Conservation (phyloP, 73 alveolate genomes). For the Halteria grandinella region DNA sequence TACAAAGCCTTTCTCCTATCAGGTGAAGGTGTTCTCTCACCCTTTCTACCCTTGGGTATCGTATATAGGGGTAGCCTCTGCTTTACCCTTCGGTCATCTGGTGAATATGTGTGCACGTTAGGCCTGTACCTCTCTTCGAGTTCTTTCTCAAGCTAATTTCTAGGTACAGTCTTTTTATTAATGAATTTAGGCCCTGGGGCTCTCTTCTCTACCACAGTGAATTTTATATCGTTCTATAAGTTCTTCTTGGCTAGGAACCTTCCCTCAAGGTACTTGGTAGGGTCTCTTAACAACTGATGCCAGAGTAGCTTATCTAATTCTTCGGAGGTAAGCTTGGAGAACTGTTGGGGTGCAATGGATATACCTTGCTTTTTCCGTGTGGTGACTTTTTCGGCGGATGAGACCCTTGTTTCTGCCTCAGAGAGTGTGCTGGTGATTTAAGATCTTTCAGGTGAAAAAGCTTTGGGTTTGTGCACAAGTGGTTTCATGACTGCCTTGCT, state of each 20-base stretch:
- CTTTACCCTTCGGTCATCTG: slow-evolving; percentile 30
- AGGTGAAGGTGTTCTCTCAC: slow-evolving; percentile 53
- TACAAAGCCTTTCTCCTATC: slow-evolving; percentile 45
- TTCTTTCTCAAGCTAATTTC: neutral
- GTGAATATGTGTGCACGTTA: slow-evolving; percentile 30
- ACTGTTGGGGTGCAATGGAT: slow-evolving; percentile 14
- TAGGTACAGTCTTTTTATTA: slow-evolving; percentile 2
- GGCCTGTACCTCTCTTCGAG: slow-evolving; percentile 45
- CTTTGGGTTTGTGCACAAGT: slow-evolving; percentile 9
- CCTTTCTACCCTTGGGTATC: slow-evolving; percentile 5
- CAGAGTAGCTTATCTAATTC: too few relatives aligned
- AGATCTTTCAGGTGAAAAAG: too few relatives aligned
- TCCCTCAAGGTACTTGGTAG: too few relatives aligned
- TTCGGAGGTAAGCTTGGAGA: slow-evolving; percentile 4
- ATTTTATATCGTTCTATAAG: neutral
- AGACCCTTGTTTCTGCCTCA: too few relatives aligned
- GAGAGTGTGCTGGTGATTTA: too few relatives aligned
- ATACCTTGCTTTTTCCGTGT: slow-evolving; percentile 19
- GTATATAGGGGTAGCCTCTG: slow-evolving; percentile 22
- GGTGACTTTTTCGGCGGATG: too few relatives aligned
- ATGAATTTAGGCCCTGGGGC: slow-evolving; percentile 34
- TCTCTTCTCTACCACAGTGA: slow-evolving; percentile 25
- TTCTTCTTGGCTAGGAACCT: too few relatives aligned
- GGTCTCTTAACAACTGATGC: too few relatives aligned
- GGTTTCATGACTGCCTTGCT: slow-evolving; percentile 25